A percentile compares a stretch with the other conserved stretches of the same genome.
phyloP scores from a whole-genome alignment of 2,329 filamentous ascomycete genomes.

The Diplodia seriata region DNA sequence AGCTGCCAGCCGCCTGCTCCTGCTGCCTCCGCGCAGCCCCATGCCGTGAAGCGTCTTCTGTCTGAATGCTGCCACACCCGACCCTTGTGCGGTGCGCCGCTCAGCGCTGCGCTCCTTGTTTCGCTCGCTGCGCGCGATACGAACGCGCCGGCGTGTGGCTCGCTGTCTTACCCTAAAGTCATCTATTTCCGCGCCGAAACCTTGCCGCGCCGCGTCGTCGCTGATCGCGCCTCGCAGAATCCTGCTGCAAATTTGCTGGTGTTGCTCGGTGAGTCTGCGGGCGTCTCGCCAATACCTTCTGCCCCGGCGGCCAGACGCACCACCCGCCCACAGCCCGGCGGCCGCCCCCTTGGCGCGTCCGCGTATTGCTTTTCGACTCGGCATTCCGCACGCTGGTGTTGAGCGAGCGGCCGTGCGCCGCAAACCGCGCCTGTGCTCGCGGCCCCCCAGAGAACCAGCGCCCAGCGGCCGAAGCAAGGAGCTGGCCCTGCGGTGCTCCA shows the following conservation, averaged over 20 bases:
- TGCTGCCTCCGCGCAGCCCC: constrained; percentile 2
- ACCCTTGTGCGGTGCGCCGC: constrained; percentile 29
- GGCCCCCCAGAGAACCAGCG: neutral
- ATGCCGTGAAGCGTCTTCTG: constrained; percentile 27
- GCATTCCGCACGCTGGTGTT: constrained; percentile 27
- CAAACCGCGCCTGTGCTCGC: constrained; percentile 4
- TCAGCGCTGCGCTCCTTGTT: constrained; percentile 28
- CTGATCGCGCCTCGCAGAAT: constrained; percentile 31
- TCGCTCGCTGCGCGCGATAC: constrained; percentile 27
- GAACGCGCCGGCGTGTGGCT: constrained; percentile 31
- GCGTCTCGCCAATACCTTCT: constrained; percentile 26
- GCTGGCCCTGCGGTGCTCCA: constrained; percentile 15
- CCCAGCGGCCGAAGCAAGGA: constrained; percentile 18
- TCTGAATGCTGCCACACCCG: constrained; percentile 28
- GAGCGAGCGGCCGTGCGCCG: constrained; percentile 25
- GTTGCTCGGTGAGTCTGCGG: constrained; percentile 28
- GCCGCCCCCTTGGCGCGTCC: constrained; percentile 24
- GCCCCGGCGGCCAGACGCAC: constrained; percentile 22
- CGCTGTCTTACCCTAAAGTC: constrained; percentile 31
- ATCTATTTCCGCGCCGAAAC: constrained; percentile 31
- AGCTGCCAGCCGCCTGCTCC: neutral
- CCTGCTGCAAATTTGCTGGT: constrained; percentile 32
- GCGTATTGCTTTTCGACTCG: constrained; percentile 29
- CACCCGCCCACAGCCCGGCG: constrained; percentile 25
- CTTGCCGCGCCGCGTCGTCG: constrained; percentile 29